Base-by-base conservation (phyloP, 2,329 filamentous ascomycete species). In the Hymenotorrendiella dingleyae region DNA sequence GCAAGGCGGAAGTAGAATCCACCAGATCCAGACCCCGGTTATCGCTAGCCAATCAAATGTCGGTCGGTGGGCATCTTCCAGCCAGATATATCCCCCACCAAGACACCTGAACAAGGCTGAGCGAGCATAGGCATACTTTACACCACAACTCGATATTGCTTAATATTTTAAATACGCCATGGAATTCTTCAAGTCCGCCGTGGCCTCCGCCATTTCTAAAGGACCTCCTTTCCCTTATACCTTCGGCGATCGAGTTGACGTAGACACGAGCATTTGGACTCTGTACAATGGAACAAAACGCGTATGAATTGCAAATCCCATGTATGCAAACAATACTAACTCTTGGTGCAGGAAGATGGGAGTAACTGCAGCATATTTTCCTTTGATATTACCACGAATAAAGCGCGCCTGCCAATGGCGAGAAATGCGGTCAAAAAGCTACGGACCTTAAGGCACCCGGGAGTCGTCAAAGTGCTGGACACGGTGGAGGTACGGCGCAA, bases 161-260 rank as follows among this genome's bases (percentile, higher is more conserved):
- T 28, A 35, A 22, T 43, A 6, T 42, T 30, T 27, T 36, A 23
- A 36, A 14, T 29, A 36, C 24, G 14, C 54, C 54, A 98, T 98
- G 93, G 90, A 98, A 65, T 97, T 97, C 61, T 78, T 98, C 62
- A 97, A 97, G 69, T 97, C 90, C 48, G 93, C 93, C 40, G 89
- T 97, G 62, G 91, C 90, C 34, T 97, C 93, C 48, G 91, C 90
- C 55, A 97, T 98, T 59, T 87, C 93, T 34, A 93, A 95, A 64
- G 90, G 91, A 2, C 89, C 90, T 40, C 83, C 90, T 5, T 94
- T 96, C 61, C 89, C 89, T 4, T 97, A 95, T 63, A 83, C 78
- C 36, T 93, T 97, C 62, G 91, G 90, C 57, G 93, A 98, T 65
- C 80, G 84, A 63, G 85, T 97, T 46, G 91, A 97, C 62, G 74